Evolutionary conservation across 2,329 filamentous ascomycete species (phyloP).

Genomic region (Talaromyces sp.): DNA sequence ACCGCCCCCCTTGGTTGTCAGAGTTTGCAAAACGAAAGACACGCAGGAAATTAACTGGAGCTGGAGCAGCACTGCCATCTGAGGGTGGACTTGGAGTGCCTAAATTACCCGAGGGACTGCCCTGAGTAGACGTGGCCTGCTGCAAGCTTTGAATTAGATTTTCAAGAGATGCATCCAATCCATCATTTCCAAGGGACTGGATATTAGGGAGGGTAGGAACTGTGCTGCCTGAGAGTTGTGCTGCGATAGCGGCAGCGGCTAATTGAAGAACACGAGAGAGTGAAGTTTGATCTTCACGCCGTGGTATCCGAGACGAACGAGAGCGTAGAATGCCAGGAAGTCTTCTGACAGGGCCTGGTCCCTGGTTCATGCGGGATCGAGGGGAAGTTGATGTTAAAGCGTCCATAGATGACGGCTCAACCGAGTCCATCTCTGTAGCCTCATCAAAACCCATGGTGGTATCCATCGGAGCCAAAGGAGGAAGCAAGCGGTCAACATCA

Average conservation of each 20-base stretch:
- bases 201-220: constrained; percentile 53
- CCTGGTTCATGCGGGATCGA: constrained; percentile 26
- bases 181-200: constrained; percentile 50
- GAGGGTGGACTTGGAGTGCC: constrained; percentile 30
- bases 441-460: constrained; percentile 38
- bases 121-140: constrained; percentile 56
- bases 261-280: constrained; percentile 59
- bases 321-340: constrained; percentile 45
- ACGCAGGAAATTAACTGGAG: constrained; percentile 63
- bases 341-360: constrained; percentile 30
- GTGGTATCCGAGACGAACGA: constrained; percentile 49
- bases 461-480: constrained; percentile 35
- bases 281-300: constrained; percentile 59
- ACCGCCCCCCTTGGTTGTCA: constrained; percentile 26
- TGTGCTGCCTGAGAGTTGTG: constrained; percentile 59
- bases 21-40: constrained; percentile 64
- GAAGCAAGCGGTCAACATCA: constrained; percentile 29
- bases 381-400: constrained; percentile 2
- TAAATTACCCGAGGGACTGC: constrained; percentile 34
- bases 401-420: constrained; percentile 34
- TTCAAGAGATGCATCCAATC: constrained; percentile 59
- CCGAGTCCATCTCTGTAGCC: constrained; percentile 38
- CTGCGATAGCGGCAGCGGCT: constrained; percentile 60
- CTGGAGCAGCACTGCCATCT: constrained; percentile 37
- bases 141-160: constrained; percentile 60